Evolutionary conservation across 495 filamentous ascomycete species (phyloP), one percentile per base, ranked within the genome.

Genomic region (Aspergillus funiculosus): DNA sequence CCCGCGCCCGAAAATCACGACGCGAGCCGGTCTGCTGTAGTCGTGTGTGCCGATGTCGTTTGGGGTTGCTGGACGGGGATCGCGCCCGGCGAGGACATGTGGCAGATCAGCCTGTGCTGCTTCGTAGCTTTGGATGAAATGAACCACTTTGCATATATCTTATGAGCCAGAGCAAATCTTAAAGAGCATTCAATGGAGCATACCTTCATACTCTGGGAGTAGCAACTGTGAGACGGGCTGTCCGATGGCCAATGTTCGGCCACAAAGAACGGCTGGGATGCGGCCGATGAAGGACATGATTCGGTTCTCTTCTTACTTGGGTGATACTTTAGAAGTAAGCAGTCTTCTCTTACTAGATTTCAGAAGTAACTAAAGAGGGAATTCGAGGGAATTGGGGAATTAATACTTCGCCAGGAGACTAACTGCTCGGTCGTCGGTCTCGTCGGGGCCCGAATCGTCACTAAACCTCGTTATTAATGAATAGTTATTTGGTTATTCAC

Each of bases 1-100:
- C 1, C 53, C 63, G 5, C 63, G 61, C 10, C 64, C 64, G 17
- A 66, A 60, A 6, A 68, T 54, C 9, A 66, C 52, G 5, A 57
- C 64, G 1, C 61, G 59, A 3, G 52, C 50, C 3, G 57, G 57
- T 13, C 35, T 32, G 46, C 35, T 54, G 52, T 61, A 66, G 26
- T 66, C 37, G 25, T 61, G 56, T 3, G 60, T 57, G 28, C 64
- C 64, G 13, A 66, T 30, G 17, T 52, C 49, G 36, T 57, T 59
- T 28, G 37, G 20, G 18, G 44, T 37, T 0, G 47, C 38, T 9
- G 53, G 47, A 14, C 53, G 35, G 10, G 60, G 62, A 28, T 63
- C 52, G 10, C 39, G 46, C 9, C 62, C 62, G 8, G 50, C 52
- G 27, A 65, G 48, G 9, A 65, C 53, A 20, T 45, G 46, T 4